These are phyloP conservation scores for Alternaria sp. DNA, from an alignment of 2,329 filamentous ascomycete species.

Conservation along the genomic window DNA sequence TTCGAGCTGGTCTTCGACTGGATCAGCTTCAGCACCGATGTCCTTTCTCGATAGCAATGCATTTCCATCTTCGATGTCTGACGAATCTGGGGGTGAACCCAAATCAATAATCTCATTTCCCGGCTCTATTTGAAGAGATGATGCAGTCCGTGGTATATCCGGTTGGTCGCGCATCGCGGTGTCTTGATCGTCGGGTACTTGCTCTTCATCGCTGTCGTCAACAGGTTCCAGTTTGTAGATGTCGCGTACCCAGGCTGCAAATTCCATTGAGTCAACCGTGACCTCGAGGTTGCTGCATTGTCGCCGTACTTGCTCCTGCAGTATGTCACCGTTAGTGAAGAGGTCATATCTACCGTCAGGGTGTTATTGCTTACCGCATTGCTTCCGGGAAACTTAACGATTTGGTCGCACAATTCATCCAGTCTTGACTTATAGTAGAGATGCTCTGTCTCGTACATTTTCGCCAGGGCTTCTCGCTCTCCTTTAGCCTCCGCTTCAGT, in stretches of 20 bases:
- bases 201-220: conserved; percentile 4
- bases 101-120: conserved; percentile 24
- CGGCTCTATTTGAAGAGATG: background rate
- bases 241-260: conserved; percentile 53
- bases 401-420: conserved; percentile 26
- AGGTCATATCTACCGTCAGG: background rate
- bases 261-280: conserved; percentile 67
- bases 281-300: conserved; percentile 67
- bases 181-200: background rate
- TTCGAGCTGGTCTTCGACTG: background rate
- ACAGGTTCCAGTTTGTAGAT: conserved; percentile 24
- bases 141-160: background rate
- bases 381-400: conserved; percentile 54
- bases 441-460: conserved; percentile 18
- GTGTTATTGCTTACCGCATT: conserved; percentile 42
- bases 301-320: conserved; percentile 56
- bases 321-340: background rate
- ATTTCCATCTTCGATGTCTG: conserved; percentile 1
- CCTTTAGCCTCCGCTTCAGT: conserved; percentile 25
- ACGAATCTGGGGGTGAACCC: conserved; percentile 21
- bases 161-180: background rate
- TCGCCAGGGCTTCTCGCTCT: conserved; percentile 13
- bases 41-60: background rate
- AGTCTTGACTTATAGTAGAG: conserved; percentile 23
- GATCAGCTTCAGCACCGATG: background rate